These are phyloP conservation scores for Sporothrix euskadiensis DNA, from an alignment of 2,329 filamentous ascomycete species.

Conservation along the genomic window DNA sequence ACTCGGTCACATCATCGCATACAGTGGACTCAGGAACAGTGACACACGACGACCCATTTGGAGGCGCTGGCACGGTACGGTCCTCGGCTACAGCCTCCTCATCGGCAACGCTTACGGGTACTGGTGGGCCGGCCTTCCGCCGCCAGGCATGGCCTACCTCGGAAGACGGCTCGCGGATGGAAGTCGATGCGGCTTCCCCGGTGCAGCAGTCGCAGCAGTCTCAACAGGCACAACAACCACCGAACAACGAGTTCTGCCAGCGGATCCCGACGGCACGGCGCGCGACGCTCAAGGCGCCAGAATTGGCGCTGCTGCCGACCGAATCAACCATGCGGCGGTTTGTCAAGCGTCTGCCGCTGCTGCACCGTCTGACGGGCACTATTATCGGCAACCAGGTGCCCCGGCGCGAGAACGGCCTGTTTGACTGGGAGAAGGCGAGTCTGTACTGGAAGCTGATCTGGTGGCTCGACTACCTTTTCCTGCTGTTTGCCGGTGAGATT, in stretches of 20 bases:
- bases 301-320: constrained; percentile 70
- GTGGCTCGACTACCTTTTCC: constrained; percentile 60
- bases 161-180: not conserved
- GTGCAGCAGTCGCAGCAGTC: constrained; percentile 27
- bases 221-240: not conserved
- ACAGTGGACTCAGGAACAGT: constrained; percentile 61
- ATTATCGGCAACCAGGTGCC: constrained; percentile 78
- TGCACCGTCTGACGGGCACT: constrained; percentile 69
- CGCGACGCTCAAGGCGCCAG: constrained; percentile 64
- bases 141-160: constrained; percentile 8
- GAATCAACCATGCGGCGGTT: constrained; percentile 65
- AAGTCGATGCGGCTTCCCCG: not conserved
- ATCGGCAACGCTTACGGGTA: constrained; percentile 31
- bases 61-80: not conserved
- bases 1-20: constrained; percentile 50
- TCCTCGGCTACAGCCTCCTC: constrained; percentile 19
- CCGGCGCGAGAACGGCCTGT: constrained; percentile 68
- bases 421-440: constrained; percentile 71
- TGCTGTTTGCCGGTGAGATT: constrained; percentile 61
- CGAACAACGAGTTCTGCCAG: constrained; percentile 53
- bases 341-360: constrained; percentile 65
- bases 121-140: not conserved
- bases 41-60: constrained; percentile 41
- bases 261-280: constrained; percentile 67
- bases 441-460: constrained; percentile 69